Base-by-base conservation (phyloP, 2,329 filamentous ascomycete genomes). In the Beauveria brongniartii region DNA sequence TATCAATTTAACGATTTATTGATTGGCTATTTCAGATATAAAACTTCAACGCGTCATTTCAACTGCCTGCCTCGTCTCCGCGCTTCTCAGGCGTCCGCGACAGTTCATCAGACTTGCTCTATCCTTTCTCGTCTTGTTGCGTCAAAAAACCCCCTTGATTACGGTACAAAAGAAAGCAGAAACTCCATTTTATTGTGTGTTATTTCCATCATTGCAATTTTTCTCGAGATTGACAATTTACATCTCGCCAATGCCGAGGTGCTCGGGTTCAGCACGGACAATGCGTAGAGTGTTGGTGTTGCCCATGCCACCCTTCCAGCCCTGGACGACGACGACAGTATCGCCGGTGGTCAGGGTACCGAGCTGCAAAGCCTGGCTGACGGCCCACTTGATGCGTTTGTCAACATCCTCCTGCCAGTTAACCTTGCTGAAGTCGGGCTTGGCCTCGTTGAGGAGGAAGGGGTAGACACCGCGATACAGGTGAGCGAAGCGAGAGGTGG, bases 381-480 rank as follows among this genome's bases (percentile, higher is more conserved):
- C 91, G 74, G 91, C 94, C 92, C 93, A 99, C 84, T 93, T 96
- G 77, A 99, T 91, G 73, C 94, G 91, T 74, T 88, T 86, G 79
- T 99, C 94, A 69, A 99, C 94, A 77, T 99, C 93, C 82, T 97
- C 92, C 81, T 99, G 94, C 94, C 94, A 99, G 79, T 95, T 92
- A 71, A 89, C 85, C 77, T 89, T 85, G 74, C 83, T 84, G 78
- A 97, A 99, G 80, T 99, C 91, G 69, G 94, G 94, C 87, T 97
- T 97, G 70, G 80, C 78, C 81, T 96, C 90, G 59, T 88, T 85
- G 83, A 97, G 97, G 71, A 89, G 82, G 89, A 99, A 99, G 62
- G 94, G 94, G 75, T 97, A 99, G 64, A 99, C 93, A 69, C 94
- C 94, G 73, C 94, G 93, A 81, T 97, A 97, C 75, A 99, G 79